A percentile compares a stretch with the other conserved stretches of the same genome.
phyloP scores from a whole-genome alignment of 2,329 filamentous ascomycete species.

The Paecilomyces niveus region DNA sequence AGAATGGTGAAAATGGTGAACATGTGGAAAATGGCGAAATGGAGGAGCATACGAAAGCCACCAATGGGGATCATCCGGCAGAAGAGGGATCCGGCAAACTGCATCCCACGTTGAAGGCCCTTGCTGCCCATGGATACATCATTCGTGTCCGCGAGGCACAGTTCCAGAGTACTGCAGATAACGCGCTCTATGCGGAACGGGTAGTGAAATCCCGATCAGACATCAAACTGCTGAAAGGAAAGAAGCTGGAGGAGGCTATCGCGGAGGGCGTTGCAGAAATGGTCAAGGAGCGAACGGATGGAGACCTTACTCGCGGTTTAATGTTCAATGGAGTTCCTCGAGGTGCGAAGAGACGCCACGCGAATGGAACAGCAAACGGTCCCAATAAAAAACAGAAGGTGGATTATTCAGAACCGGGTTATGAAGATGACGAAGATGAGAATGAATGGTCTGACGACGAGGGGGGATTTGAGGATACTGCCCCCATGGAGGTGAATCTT shows the following conservation, averaged over 20 bases:
- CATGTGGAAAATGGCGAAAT: slow-evolving; percentile 30
- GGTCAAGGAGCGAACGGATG: slow-evolving; percentile 26
- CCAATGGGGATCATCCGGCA: slow-evolving; percentile 17
- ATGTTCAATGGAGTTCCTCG: slow-evolving; percentile 25
- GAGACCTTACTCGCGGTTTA: slow-evolving; percentile 25
- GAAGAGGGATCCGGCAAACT: slow-evolving; percentile 19
- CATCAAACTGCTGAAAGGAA: slow-evolving; percentile 30
- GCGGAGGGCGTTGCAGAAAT: slow-evolving; percentile 19
- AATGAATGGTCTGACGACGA: slow-evolving; percentile 32
- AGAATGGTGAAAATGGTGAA: slow-evolving; percentile 24
- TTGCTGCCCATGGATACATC: slow-evolving; percentile 37
- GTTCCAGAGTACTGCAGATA: slow-evolving; percentile 35
- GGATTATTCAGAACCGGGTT: slow-evolving; percentile 19
- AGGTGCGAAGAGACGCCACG: slow-evolving; percentile 26
- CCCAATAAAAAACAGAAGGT: slow-evolving; percentile 13
- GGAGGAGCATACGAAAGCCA: slow-evolving; percentile 11
- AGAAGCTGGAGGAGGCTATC: slow-evolving; percentile 28
- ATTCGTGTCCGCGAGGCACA: slow-evolving; percentile 32
- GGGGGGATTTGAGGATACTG: slow-evolving; percentile 23
- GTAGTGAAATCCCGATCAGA: slow-evolving; percentile 22
- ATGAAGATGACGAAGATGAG: slow-evolving; percentile 21
- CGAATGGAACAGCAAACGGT: slow-evolving; percentile 10
- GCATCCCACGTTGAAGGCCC: slow-evolving; percentile 30
- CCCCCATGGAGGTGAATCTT: slow-evolving; percentile 31
- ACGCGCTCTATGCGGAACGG: slow-evolving; percentile 30